Conservation (phyloP, 73 alveolate genomes). For the Urostyla sp. region DNA sequence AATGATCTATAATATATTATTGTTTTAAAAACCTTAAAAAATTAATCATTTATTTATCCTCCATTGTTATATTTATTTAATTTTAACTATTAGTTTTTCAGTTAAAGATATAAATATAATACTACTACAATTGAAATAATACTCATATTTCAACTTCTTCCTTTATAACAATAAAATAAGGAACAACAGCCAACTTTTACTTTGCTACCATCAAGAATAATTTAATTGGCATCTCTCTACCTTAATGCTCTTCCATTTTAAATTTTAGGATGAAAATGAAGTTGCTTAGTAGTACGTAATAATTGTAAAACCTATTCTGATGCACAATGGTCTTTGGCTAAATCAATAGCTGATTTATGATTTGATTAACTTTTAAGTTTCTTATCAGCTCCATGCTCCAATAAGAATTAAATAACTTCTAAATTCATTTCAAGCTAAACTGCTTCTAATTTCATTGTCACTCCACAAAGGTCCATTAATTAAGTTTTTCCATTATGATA, state of each 20-base stretch:
- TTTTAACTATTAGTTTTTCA: too few relatives aligned
- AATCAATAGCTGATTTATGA: constrained; percentile 19
- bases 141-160: too few relatives aligned
- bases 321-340: constrained; percentile 37
- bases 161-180: constrained; percentile 43
- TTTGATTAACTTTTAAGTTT: constrained; percentile 9
- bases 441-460: constrained; percentile 58
- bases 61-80: too few relatives aligned
- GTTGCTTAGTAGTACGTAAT: not conserved
- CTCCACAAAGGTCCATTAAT: constrained; percentile 78
- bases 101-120: too few relatives aligned
- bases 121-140: too few relatives aligned
- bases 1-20: too few relatives aligned
- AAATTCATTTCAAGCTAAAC: constrained; percentile 71
- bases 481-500: constrained; percentile 77
- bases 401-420: constrained; percentile 68
- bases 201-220: constrained; percentile 28
- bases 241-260: not conserved
- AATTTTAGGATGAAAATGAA: constrained; percentile 11
- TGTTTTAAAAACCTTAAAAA: too few relatives aligned
- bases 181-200: constrained; percentile 55
- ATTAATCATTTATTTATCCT: too few relatives aligned
- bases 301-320: constrained; percentile 6
- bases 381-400: constrained; percentile 79
- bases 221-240: constrained; percentile 12